Base-by-base conservation (phyloP, 805 yeast species). In the Wickerhamiella bombiphila region DNA sequence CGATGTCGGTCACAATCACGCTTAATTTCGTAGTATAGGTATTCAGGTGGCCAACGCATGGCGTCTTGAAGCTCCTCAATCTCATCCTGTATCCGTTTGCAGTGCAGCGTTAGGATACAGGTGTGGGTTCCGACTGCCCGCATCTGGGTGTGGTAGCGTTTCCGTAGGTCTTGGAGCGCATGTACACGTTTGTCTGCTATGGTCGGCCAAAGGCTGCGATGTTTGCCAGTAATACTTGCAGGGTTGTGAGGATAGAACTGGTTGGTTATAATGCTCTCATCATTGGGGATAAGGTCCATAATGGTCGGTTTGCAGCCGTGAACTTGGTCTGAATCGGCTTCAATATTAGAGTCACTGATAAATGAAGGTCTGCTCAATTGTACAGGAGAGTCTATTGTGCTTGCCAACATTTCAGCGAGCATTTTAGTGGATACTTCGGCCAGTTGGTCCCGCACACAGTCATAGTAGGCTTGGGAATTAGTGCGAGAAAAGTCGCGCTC, bases 111-210 rank as follows among this genome's bases (percentile, higher is more conserved):
- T 5, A 44, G 35, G 19, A 26, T 34, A 24, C 48, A 37, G 9
- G 48, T 37, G 5, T 26, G 37, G 5, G 34, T 36, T 4, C 42
- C 46, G 3, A 40, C 32, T 3, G 35, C 18, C 7, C 47, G 32
- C 36, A 24, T 43, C 18, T 36, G 29, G 5, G 14, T 14, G 5
- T 28, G n/a, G 8, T 40, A 22, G n/a, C 38, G 36, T 8, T 14
- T 21, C 5, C 32, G 31, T 16, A 17, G 20, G 2, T 25, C n/a
- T 17, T 42, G 41, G 14, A 44, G 29, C 8, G 14, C 29, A 7
- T 29, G 35, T 2, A 40, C 28, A 8, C 33, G 33, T 7, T 13
- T 9, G 15, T 19, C 16, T 6, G 33, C 33, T 13, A 19, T 17
- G 8, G 20, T 6, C 6, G 33, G 33, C 33, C 33, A 30, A n/a